phyloP scores from a whole-genome alignment of 108 stramenopile species.

The Nannochloropsis granulata region DNA sequence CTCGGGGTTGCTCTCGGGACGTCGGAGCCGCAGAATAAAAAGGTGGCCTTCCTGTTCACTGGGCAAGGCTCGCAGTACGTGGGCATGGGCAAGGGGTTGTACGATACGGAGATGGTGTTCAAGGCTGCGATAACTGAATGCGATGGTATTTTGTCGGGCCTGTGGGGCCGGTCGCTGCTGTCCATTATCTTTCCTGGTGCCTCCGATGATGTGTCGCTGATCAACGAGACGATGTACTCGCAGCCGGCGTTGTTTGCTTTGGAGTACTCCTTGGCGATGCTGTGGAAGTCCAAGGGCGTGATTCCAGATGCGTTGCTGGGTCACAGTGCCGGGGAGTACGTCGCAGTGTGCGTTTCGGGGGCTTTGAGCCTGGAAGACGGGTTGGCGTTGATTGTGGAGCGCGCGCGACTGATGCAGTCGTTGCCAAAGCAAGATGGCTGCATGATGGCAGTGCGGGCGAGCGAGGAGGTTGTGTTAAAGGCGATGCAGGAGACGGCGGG shows the following conservation, averaged over 20 bases:
- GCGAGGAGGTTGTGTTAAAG: neutral
- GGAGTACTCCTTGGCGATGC: conserved; percentile 19
- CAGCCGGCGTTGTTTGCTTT: conserved; percentile 34
- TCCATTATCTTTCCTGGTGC: neutral
- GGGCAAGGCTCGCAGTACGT: conserved; percentile 37
- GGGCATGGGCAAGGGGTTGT: conserved; percentile 31
- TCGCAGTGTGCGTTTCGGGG: conserved; percentile 23
- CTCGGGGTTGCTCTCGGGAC: neutral
- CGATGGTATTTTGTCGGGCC: conserved; percentile 1
- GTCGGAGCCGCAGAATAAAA: neutral
- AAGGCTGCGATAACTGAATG: conserved; percentile 12
- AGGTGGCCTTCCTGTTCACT: conserved; percentile 36
- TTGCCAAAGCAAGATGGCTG: neutral
- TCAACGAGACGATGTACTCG: conserved; percentile 30
- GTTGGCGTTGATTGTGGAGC: neutral
- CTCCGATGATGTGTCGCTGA: neutral
- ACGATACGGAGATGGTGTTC: conserved; percentile 18
- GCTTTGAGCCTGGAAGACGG: conserved; percentile 23
- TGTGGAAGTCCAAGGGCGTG: conserved; percentile 4
- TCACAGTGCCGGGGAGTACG: conserved; percentile 36
- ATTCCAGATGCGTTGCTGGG: conserved; percentile 19
- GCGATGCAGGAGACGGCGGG: neutral
- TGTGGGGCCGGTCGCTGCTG: neutral
- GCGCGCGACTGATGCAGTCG: neutral
- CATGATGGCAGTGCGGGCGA: conserved; percentile 7